Percentiles rank a stretch among this genome's conserved stretches.
Evolutionary conservation across 1,284 basidiomycete species (phyloP).

Genomic region (Tilletia indica): DNA sequence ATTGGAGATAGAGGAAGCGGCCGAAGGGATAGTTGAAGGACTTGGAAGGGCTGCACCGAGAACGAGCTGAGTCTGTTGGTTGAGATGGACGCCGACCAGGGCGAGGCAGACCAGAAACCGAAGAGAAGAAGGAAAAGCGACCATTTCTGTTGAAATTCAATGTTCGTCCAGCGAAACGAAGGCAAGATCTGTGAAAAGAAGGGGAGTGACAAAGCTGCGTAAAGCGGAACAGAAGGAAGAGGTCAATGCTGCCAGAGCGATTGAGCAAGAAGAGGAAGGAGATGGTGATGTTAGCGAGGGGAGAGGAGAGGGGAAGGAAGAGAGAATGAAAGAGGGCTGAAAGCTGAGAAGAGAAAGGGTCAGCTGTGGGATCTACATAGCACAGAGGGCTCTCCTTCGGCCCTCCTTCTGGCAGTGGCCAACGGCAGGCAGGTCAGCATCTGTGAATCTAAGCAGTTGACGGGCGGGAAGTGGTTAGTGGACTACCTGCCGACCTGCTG

Average conservation of each 20-base stretch:
- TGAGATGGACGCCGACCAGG: too few relatives aligned
- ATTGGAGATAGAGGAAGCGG: not conserved
- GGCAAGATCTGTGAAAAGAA: not conserved
- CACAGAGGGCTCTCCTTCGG: too few relatives aligned
- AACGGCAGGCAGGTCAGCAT: too few relatives aligned
- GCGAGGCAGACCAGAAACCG: not conserved
- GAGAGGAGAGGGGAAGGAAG: not conserved
- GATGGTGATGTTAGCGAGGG: not conserved
- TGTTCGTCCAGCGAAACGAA: too few relatives aligned
- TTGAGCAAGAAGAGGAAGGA: not conserved
- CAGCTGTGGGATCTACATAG: not conserved
- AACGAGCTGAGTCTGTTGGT: too few relatives aligned
- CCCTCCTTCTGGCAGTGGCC: too few relatives aligned
- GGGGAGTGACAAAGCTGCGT: not conserved
- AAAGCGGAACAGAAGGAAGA: not conserved
- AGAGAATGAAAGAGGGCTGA: not conserved
- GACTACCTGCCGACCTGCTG: too few relatives aligned
- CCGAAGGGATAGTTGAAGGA: not conserved
- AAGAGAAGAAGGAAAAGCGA: not conserved
- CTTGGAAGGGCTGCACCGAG: too few relatives aligned
- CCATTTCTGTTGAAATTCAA: not conserved
- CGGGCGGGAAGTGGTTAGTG: too few relatives aligned
- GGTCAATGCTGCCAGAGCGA: slow-evolving; percentile 2
- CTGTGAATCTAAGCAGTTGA: too few relatives aligned
- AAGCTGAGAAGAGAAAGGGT: not conserved